Base-by-base conservation (phyloP, 495 filamentous ascomycete genomes). In the Talaromyces ruber region DNA sequence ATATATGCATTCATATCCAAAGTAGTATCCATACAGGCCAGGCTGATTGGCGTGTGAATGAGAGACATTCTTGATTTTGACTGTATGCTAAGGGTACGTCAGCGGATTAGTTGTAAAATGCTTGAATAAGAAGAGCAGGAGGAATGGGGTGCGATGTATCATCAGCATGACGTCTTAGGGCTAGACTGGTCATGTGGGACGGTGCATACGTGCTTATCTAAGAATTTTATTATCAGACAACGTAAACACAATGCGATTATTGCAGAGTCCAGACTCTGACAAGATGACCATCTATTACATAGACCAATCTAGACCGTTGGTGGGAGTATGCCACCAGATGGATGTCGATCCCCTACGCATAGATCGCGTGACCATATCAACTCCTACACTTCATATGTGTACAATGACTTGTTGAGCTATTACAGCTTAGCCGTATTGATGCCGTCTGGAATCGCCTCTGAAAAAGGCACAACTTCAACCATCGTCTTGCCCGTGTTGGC, bases 401-500 rank as follows among this genome's bases (percentile, higher is more conserved):
- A 39, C 43, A 47, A 47, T 6, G 18, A 9, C 18, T n/a, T 12
- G 14, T 22, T n/a, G 7, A 9, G 14, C 4, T 12, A 43, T 18
- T n/a, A 18, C 18, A 47, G 18, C 43, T 47, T 47, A 16, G 47
- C n/a, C 14, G 18, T 14, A 24, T 0, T 21, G n/a, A 16, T 26
- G 22, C 24, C 12, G 50, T 24, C 50, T 28, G 26, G 63, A 59
- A 73, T 34, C 6, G 71, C 71, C 63, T 74, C 71, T 22, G 64
- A 67, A 18, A 74, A 62, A 0, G 77, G 74, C 16, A 71, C 73
- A 18, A 80, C 72, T 63, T 80, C 76, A 0, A 79, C 72, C 74
- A 80, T 78, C 74, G 78, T 77, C 71, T 79, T 81, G 59, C 81
- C 81, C 12, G 80, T 82, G 62, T 84, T 80, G 12, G 64, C 73